Base-by-base conservation (phyloP, 176 grass and related monocot genomes). In the Oryza punctata region DNA sequence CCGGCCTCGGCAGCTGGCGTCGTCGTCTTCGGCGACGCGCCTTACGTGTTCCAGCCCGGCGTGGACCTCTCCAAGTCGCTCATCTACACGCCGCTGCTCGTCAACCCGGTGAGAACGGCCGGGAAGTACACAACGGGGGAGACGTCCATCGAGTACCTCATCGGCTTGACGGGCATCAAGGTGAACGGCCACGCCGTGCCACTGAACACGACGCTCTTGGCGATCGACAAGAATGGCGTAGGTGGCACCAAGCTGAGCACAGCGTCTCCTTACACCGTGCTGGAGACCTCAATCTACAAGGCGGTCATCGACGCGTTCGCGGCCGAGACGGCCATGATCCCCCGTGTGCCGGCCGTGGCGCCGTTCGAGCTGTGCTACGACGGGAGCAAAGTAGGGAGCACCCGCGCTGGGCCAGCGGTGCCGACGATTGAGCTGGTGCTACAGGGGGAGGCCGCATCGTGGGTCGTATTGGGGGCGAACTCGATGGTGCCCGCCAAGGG, bases 171-270 rank as follows among this genome's bases (percentile, higher is more conserved):
- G 43, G 77, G 79, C 19, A 91, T 91, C 75, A 67, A 78, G 43
- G 64, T 91, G 47, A 79, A 80, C 79, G 68, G 65, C 3, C 86
- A 76, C 12, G 59, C 44, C 0, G 16, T 91, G 40, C 81, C 77
- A 38, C 21, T 91, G 12, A 84, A 91, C 78, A 12, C 16, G 65
- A 75, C 37, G 16, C 54, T 87, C 72, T 69, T 91, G 38, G 30
- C 26, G 64, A 87, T 91, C 80, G 25, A 75, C 63, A 47, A 66
- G 38, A 78, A 91, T 6, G 89, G 89, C 23, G n/a, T 69, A 1
- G 89, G 89, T 3, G 80, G 85, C 25, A 91, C 85, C 27, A 91
- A 87, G 78, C 78, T 87, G 59, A 91, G 89, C 80, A 87, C 84
- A 5, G 74, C 65, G 7, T 7, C 30, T 23, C 89, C 84, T 13